Evolutionary conservation across 1,284 basidiomycete species (phyloP).

Genomic region (Volvariella volvacea): DNA sequence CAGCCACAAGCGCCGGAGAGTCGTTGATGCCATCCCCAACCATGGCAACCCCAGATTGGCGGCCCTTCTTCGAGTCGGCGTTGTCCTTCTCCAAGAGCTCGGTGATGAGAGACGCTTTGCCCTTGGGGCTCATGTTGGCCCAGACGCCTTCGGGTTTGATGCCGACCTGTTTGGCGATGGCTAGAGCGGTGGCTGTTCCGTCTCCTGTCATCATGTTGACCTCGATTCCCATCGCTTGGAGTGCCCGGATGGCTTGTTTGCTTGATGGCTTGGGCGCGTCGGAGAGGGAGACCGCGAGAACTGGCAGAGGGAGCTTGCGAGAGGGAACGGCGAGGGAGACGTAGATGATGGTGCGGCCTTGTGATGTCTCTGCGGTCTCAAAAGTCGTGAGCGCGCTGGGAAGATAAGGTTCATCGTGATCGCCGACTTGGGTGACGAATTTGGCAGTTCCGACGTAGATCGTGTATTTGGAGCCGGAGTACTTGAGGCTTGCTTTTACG

Average conservation of each 20-base stretch:
- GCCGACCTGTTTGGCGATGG: constrained; percentile 83
- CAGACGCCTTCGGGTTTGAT: constrained; percentile 77
- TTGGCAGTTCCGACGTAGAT: constrained; percentile 72
- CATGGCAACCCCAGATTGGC: constrained; percentile 30
- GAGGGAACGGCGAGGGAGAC: constrained; percentile 51
- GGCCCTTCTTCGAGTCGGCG: constrained; percentile 31
- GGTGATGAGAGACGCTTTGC: constrained; percentile 78
- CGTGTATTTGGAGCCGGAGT: constrained; percentile 41
- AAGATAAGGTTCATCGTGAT: constrained; percentile 21
- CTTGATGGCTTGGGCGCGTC: constrained; percentile 84
- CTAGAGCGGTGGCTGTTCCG: constrained; percentile 72
- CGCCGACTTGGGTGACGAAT: constrained; percentile 52
- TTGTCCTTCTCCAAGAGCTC: constrained; percentile 70
- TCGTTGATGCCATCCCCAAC: constrained; percentile 99
- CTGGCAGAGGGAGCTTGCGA: constrained; percentile 35
- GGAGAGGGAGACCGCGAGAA: constrained; percentile 73
- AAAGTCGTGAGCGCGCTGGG: constrained; percentile 58
- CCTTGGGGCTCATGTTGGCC: constrained; percentile 88
- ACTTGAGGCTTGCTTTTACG: constrained; percentile 62
- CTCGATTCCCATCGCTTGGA: constrained; percentile 83
- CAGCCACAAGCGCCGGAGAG: constrained; percentile 91
- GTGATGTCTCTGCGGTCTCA: constrained; percentile 56
- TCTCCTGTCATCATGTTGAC: constrained; percentile 93
- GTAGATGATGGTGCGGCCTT: constrained; percentile 83
- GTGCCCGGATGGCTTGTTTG: constrained; percentile 69